A percentile compares a stretch with the other conserved stretches of the same genome.
phyloP scores from a whole-genome alignment of 2,329 filamentous ascomycete species.

The Emergomyces pasteurianus region DNA sequence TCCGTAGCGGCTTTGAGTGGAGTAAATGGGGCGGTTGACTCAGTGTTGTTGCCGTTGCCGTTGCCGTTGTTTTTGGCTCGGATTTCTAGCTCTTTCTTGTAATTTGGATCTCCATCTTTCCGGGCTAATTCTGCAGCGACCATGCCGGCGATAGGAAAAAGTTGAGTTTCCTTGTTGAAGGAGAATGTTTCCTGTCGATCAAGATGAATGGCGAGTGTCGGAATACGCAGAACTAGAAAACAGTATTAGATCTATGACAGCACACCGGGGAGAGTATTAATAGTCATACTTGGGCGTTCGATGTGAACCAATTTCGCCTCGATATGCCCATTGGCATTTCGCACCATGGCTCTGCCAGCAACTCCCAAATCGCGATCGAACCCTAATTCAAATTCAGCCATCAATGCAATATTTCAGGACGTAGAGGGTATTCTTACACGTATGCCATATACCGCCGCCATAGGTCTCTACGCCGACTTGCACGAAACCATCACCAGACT shows the following conservation, averaged over 20 bases:
- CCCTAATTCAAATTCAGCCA: constrained; percentile 35
- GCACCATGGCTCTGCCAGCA: constrained; percentile 77
- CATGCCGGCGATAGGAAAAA: constrained; percentile 86
- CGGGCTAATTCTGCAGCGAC: constrained; percentile 81
- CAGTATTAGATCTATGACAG: neutral
- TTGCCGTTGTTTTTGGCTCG: constrained; percentile 27
- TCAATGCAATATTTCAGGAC: neutral
- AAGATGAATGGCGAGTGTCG: constrained; percentile 87
- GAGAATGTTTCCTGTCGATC: constrained; percentile 75
- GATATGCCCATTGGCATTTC: constrained; percentile 59
- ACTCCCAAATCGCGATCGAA: constrained; percentile 91
- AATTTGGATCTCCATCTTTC: constrained; percentile 37
- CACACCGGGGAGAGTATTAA: neutral
- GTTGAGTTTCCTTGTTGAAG: constrained; percentile 93
- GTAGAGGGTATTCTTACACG: constrained; percentile 39
- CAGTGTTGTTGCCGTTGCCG: constrained; percentile 7
- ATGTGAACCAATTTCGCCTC: constrained; percentile 80
- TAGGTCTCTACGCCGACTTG: constrained; percentile 96
- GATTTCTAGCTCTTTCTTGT: constrained; percentile 18
- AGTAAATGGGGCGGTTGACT: constrained; percentile 41
- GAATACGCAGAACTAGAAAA: constrained; percentile 61
- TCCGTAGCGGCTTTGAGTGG: constrained; percentile 67
- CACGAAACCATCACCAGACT: constrained; percentile 71
- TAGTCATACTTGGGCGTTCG: constrained; percentile 55
- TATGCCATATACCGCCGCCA: constrained; percentile 94